These are phyloP conservation scores for Biscutella auriculata DNA, from an alignment of 441 rosid genomes.

Conservation along the genomic window DNA sequence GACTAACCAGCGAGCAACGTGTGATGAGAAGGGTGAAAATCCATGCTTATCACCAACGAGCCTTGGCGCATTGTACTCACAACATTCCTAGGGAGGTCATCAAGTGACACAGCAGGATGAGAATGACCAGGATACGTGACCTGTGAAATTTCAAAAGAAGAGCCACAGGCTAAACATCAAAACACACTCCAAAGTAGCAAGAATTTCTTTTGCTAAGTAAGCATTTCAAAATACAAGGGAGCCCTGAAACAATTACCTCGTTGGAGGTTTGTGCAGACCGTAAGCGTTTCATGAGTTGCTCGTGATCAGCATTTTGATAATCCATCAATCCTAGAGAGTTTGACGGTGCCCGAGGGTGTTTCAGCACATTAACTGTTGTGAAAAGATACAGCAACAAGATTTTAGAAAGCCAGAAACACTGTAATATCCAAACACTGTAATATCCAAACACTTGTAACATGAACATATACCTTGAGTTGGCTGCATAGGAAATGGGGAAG, in stretches of 20 bases:
- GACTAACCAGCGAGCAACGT: constrained; percentile 45
- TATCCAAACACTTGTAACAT: neutral
- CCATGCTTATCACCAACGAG: constrained; percentile 52
- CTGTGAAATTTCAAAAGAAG: constrained; percentile 23
- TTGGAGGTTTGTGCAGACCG: constrained; percentile 57
- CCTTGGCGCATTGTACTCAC: constrained; percentile 43
- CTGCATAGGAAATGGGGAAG: constrained; percentile 33
- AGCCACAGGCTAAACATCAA: constrained; percentile 2
- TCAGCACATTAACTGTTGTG: constrained; percentile 26
- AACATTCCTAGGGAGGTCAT: constrained; percentile 46
- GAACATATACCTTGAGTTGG: constrained; percentile 34
- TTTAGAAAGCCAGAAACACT: neutral
- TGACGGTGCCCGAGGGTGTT: constrained; percentile 61
- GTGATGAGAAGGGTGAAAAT: constrained; percentile 52
- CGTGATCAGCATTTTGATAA: constrained; percentile 58
- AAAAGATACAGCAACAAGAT: neutral
- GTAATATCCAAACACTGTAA: neutral
- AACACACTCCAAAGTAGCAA: neutral
- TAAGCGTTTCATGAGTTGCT: constrained; percentile 62
- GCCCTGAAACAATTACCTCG: constrained; percentile 21
- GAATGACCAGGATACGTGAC: constrained; percentile 30
- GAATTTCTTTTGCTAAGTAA: neutral
- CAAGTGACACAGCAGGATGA: constrained; percentile 32
- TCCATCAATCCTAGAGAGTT: constrained; percentile 52
- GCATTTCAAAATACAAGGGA: neutral